These are phyloP conservation scores for Hyparrhenia diplandra DNA, from an alignment of 176 grass and related monocot species.

Conservation along the genomic window DNA sequence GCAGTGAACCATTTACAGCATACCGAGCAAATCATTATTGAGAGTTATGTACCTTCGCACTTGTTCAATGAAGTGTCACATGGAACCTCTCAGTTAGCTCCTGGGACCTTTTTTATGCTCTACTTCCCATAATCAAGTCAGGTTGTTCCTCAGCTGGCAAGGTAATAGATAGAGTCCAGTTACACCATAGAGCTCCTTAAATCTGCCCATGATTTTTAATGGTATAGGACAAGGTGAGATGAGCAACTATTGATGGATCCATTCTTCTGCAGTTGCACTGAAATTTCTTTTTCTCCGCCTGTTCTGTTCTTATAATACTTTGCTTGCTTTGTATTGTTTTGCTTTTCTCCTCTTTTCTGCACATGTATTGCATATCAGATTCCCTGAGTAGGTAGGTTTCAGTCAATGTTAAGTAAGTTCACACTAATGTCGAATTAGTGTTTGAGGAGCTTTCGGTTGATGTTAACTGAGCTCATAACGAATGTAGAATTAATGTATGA, in stretches of 20 bases:
- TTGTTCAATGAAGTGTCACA: background rate
- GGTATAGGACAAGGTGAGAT: background rate
- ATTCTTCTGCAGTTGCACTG: background rate
- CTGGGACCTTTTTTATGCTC: background rate
- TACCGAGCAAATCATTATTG: too few relatives aligned
- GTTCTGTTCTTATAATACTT: background rate
- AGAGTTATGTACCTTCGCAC: background rate
- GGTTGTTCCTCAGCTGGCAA: background rate
- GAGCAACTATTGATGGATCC: background rate
- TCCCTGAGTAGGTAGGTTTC: too few relatives aligned
- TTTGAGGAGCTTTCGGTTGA: too few relatives aligned
- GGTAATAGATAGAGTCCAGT: background rate
- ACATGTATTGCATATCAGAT: too few relatives aligned
- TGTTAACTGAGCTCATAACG: too few relatives aligned
- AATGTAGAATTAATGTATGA: too few relatives aligned
- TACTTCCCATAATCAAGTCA: background rate
- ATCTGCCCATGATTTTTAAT: background rate
- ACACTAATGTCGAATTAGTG: too few relatives aligned
- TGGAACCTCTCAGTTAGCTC: background rate
- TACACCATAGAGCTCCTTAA: background rate
- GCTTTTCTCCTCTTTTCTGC: too few relatives aligned
- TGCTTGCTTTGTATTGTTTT: background rate
- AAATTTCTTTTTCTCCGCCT: background rate
- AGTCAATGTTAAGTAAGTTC: too few relatives aligned
- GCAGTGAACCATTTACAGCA: too few relatives aligned